Conservation (phyloP, 805 yeast species). For the Kluyveromyces nonfermentans region DNA sequence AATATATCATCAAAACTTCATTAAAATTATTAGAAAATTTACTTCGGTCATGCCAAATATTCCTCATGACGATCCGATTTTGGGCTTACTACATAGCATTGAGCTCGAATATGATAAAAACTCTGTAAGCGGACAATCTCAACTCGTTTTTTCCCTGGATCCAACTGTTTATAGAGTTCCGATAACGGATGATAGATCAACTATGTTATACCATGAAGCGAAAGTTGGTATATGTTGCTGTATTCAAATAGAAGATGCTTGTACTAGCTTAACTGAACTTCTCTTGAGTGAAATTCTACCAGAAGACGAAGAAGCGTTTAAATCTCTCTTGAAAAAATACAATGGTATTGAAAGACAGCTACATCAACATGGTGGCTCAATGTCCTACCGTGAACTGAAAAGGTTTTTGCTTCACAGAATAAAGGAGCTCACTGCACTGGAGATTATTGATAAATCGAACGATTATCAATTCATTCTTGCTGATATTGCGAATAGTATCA, state of each 20-base stretch:
- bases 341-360: conserved; percentile 29
- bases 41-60: conserved; percentile 33
- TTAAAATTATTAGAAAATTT: conserved; percentile 37
- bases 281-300: conserved; percentile 25
- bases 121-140: conserved; percentile 40
- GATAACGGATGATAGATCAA: conserved; percentile 46
- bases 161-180: conserved; percentile 39
- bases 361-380: conserved; percentile 36
- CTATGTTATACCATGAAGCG: conserved; percentile 59
- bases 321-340: conserved; percentile 40
- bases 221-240: conserved; percentile 77
- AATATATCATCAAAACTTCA: conserved; percentile 38
- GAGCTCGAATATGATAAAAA: conserved; percentile 20
- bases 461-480: conserved; percentile 73
- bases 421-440: conserved; percentile 62
- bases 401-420: conserved; percentile 64
- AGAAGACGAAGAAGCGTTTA: conserved; percentile 59
- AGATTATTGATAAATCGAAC: conserved; percentile 53
- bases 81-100: conserved; percentile 33
- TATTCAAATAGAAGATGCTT: conserved; percentile 68
- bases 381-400: conserved; percentile 67
- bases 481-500: conserved; percentile 75
- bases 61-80: conserved; percentile 49
- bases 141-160: conserved; percentile 42
- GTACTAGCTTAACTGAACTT: conserved; percentile 51